Evolutionary conservation across 306 rosid genomes (phyloP).

Genomic region (Quercus gilva): DNA sequence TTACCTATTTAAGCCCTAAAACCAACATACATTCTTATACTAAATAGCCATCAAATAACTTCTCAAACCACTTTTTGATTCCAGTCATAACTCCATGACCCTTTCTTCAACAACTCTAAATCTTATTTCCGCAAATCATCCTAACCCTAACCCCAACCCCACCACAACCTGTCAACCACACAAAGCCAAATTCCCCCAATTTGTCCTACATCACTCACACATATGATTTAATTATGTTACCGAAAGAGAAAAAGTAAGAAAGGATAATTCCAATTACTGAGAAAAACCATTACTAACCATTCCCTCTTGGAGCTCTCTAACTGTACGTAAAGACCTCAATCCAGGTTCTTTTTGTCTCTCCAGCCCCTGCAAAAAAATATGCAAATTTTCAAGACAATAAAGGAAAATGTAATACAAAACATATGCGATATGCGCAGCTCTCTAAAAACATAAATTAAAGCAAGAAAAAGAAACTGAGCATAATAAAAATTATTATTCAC

Average conservation of each 20-base stretch:
- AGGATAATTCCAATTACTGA: not conserved
- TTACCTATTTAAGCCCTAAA: no score
- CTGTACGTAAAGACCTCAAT: slow-evolving; percentile 65
- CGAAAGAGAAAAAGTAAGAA: not conserved
- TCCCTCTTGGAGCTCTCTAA: slow-evolving; percentile 67
- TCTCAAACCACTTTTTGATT: no score
- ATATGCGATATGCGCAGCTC: not conserved
- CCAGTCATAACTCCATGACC: no score
- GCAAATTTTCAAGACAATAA: slow-evolving; percentile 12
- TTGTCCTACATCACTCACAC: no score
- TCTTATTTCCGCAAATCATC: no score
- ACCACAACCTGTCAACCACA: no score
- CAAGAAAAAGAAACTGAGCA: slow-evolving; percentile 7
- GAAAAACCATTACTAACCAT: slow-evolving; percentile 56
- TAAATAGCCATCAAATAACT: no score
- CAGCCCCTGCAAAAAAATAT: slow-evolving; percentile 46
- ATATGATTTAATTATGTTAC: not conserved
- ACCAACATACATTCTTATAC: no score
- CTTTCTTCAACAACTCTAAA: no score
- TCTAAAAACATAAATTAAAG: not conserved
- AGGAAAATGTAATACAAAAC: not conserved
- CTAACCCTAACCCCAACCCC: no score
- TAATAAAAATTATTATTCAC: slow-evolving; percentile 12
- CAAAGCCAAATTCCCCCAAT: no score
- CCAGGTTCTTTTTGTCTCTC: slow-evolving; percentile 80